Percentiles rank a stretch among this genome's conserved stretches.
Evolutionary conservation across 306 rosid genomes (phyloP).

Genomic region (Begonia peltatifolia): DNA sequence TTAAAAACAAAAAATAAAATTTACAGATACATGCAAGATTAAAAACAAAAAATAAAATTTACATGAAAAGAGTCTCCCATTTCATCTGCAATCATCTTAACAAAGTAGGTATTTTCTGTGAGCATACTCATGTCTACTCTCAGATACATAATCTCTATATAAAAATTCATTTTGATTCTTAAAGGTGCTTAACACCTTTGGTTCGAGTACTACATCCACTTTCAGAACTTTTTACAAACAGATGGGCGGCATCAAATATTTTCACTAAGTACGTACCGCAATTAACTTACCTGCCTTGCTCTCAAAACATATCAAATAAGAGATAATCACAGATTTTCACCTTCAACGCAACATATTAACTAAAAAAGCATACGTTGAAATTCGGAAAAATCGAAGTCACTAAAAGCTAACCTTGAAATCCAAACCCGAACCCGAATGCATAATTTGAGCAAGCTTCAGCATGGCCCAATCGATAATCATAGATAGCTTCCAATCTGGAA

Average conservation of each 20-base stretch:
- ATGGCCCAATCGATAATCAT: constrained; percentile 9
- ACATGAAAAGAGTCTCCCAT: too few relatives aligned
- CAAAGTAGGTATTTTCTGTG: too few relatives aligned
- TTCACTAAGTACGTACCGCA: neutral
- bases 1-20: too few relatives aligned
- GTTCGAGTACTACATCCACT: neutral
- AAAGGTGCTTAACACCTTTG: too few relatives aligned
- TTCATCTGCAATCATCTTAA: too few relatives aligned
- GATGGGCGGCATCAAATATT: constrained; percentile 4
- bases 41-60: too few relatives aligned
- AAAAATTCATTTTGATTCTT: too few relatives aligned
- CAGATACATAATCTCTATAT: too few relatives aligned
- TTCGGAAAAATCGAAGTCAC: neutral
- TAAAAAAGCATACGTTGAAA: neutral
- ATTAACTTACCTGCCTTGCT: neutral
- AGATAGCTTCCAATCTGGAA: constrained; percentile 25
- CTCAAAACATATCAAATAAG: too few relatives aligned
- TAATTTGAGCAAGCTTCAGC: constrained; percentile 8
- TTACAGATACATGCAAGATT: neutral
- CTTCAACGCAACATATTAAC: neutral
- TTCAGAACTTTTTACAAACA: constrained; percentile 16
- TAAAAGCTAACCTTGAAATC: constrained; percentile 41
- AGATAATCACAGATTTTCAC: too few relatives aligned
- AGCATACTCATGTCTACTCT: too few relatives aligned
- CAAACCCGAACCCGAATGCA: constrained; percentile 17